Evolutionary conservation across 2,329 filamentous ascomycete genomes (phyloP).

Genomic region (Microsporum ferrugineum): DNA sequence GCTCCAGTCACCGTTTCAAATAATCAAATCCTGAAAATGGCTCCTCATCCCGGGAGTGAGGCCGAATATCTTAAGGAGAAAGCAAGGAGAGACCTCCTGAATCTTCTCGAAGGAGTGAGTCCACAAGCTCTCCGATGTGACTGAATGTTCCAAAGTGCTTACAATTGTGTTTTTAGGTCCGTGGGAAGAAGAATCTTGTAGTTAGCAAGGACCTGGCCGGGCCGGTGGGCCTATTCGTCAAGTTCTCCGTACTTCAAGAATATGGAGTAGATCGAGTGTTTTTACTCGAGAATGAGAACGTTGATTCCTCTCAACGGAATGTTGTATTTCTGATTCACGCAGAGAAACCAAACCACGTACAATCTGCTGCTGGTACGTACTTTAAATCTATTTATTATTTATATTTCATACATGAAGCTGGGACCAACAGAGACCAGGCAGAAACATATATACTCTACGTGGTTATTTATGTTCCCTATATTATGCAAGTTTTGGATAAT

Average conservation of each 20-base stretch:
- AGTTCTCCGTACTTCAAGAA: conserved; percentile 88
- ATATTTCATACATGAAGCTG: conserved; percentile 1
- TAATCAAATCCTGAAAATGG: conserved; percentile 23
- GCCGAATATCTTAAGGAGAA: conserved; percentile 38
- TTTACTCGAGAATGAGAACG: conserved; percentile 88
- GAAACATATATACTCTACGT: conserved; percentile 44
- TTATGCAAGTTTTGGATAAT: conserved; percentile 12
- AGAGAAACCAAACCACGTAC: conserved; percentile 73
- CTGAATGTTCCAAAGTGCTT: not conserved
- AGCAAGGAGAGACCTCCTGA: conserved; percentile 77
- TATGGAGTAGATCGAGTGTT: conserved; percentile 98
- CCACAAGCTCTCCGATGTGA: not conserved
- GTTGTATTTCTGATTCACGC: conserved; percentile 86
- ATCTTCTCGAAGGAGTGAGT: conserved; percentile 90
- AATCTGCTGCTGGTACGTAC: conserved; percentile 73
- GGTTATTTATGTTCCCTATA: conserved; percentile 49
- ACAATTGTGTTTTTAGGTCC: conserved; percentile 51
- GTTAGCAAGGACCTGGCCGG: conserved; percentile 85
- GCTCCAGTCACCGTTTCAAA: not conserved
- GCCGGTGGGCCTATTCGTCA: conserved; percentile 80
- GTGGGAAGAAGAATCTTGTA: conserved; percentile 96
- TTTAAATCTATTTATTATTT: conserved; percentile 14
- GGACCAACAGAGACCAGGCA: conserved; percentile 40
- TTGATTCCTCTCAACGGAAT: conserved; percentile 88
- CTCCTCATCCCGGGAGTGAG: conserved; percentile 34